Percentiles rank a stretch among this genome's conserved stretches.
Evolutionary conservation across 257 asterid genomes (phyloP).

Genomic region (Solanum ossicruentum): DNA sequence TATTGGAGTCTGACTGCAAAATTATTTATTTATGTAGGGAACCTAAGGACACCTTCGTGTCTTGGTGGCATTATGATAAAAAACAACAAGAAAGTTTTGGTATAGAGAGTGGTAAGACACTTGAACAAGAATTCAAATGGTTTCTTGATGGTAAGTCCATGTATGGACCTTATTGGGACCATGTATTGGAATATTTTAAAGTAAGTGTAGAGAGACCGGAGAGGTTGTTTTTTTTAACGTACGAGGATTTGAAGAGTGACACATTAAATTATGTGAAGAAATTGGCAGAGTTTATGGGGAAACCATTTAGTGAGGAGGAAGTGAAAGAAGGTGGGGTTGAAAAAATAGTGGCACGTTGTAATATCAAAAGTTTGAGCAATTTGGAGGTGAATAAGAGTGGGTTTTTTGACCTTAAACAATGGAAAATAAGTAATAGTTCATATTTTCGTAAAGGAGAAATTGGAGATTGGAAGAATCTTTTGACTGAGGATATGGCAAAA

Average conservation of each 20-base stretch:
- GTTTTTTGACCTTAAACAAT: not conserved
- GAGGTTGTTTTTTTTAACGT: not conserved
- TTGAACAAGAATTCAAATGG: not conserved
- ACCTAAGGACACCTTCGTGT: not conserved
- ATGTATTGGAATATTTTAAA: not conserved
- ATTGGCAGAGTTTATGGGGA: not conserved
- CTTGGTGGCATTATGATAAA: not conserved
- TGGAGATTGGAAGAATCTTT: no score
- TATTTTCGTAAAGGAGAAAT: no score
- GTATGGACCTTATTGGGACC: not conserved
- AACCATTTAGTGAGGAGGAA: not conserved
- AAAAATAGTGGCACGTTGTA: not conserved
- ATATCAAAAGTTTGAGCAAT: not conserved
- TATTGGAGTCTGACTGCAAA: not conserved
- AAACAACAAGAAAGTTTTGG: not conserved
- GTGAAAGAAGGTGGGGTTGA: not conserved
- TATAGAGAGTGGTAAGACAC: not conserved
- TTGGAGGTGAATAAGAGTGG: not conserved
- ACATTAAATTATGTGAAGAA: not conserved
- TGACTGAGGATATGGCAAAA: not conserved
- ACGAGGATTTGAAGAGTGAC: not conserved
- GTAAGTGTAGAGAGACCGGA: not conserved
- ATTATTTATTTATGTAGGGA: not conserved
- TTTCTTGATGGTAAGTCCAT: not conserved
- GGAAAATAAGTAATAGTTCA: not conserved